These are phyloP conservation scores for Pichia cephalocereana DNA, from an alignment of 805 yeast species.

Conservation along the genomic window DNA sequence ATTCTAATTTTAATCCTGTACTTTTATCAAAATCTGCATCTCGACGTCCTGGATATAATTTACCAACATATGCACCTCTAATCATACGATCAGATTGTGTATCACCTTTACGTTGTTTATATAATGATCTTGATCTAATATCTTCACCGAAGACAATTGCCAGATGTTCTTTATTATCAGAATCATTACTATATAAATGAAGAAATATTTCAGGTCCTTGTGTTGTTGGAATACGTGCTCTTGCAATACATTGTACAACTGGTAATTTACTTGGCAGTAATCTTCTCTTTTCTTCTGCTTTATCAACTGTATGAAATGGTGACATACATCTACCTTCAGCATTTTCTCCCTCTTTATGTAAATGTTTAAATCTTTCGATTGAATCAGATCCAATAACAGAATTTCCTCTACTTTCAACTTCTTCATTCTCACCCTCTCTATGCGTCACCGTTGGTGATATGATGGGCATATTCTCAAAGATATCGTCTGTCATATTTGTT, in stretches of 20 bases:
- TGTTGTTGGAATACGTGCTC: slow-evolving; percentile 96
- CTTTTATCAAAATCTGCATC: slow-evolving; percentile 54
- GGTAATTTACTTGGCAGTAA: slow-evolving; percentile 56
- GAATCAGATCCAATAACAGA: neutral
- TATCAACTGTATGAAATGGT: slow-evolving; percentile 3
- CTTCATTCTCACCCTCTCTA: neutral
- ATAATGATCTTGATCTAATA: slow-evolving; percentile 70
- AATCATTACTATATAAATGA: slow-evolving; percentile 77
- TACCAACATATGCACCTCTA: slow-evolving; percentile 95
- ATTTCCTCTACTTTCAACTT: neutral
- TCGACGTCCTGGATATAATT: slow-evolving; percentile 75
- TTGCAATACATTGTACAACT: slow-evolving; percentile 72
- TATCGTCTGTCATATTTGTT: slow-evolving; percentile 4
- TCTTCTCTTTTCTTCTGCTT: slow-evolving; percentile 23
- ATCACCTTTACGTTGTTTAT: slow-evolving; percentile 52
- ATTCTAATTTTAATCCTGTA: slow-evolving; percentile 29
- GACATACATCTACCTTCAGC: neutral
- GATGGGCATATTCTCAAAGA: slow-evolving; percentile 18
- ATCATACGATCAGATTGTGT: slow-evolving; percentile 93
- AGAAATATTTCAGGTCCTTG: slow-evolving; percentile 89
- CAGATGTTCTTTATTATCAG: slow-evolving; percentile 87
- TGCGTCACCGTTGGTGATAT: slow-evolving; percentile 29
- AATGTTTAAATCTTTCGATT: neutral
- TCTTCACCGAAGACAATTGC: slow-evolving; percentile 96
- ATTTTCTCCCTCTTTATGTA: neutral